Evolutionary conservation across 2,329 filamentous ascomycete species (phyloP), one percentile per base, ranked within the genome.

Genomic region (Scortechinia acanthostroma): DNA sequence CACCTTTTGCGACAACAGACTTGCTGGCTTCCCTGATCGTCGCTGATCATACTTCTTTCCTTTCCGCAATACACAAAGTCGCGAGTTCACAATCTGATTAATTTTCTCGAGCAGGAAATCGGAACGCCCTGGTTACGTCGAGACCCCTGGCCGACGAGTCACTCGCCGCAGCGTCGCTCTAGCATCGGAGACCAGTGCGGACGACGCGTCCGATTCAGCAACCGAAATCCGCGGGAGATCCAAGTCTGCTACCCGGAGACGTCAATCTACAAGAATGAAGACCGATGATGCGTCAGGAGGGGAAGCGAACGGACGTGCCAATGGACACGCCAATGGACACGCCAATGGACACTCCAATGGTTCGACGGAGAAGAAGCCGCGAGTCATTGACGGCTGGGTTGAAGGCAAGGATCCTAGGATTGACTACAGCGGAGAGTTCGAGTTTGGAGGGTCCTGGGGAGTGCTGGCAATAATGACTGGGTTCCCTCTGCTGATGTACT

Each of bases 401-500:
- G 50, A 51, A 33, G 58, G 53, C 21, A 49, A 46, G 22, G 58
- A 65, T 48, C 62, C 58, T n/a, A 63, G 54, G 50, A 54, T 66
- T 22, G 63, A 66, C 48, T 49, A 55, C 23, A 57, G 55, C 42
- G 60, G 57, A 13, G 55, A 62, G 46, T 56, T 60, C 48, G 84
- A 88, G 53, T 88, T 88, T 58, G 83, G 83, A 45, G 84, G 84
- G 43, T 73, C 79, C 2, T 61, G 64, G 42, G 84, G 84, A 42
- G 80, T 85, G 33, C 64, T 69, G 14, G 68, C 73, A 43, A 84
- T 87, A 76, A 88, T 88, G 82, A 71, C 85, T 48, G 77, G 79
- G 14, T 88, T 88, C 59, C 84, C 84, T n/a, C 50, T 76, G 35
- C 68, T 88, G 50, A 88, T 88, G 84, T 88, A 81, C 68, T 88